These are phyloP conservation scores for Calonectria pauciramosa DNA, from an alignment of 2,329 filamentous ascomycete genomes.

Conservation along the genomic window DNA sequence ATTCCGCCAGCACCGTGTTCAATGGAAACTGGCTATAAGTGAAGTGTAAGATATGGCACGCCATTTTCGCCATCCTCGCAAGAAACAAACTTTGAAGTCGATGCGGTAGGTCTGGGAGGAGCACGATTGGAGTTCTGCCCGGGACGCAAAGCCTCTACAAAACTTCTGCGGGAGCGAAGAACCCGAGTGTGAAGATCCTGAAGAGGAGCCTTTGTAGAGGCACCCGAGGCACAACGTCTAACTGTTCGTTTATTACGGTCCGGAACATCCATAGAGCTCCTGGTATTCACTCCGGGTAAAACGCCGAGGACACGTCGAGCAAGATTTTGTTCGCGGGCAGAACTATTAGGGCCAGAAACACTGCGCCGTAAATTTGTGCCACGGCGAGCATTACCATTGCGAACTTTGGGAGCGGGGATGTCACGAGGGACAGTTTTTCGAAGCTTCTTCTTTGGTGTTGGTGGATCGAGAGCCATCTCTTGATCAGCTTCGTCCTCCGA, in stretches of 20 bases:
- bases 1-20: too few species aligned
- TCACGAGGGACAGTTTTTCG: conserved; percentile 65
- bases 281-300: conserved; percentile 37
- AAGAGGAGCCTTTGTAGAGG: conserved; percentile 26
- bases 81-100: conserved; percentile 58
- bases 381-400: conserved; percentile 45
- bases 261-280: conserved; percentile 33
- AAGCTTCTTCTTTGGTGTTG: conserved; percentile 62
- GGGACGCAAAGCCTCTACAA: conserved; percentile 53
- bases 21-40: conserved; percentile 33
- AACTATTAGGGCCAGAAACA: conserved; percentile 42
- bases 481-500: conserved; percentile 52
- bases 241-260: conserved; percentile 34
- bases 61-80: conserved; percentile 53
- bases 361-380: conserved; percentile 45
- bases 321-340: conserved; percentile 39
- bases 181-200: conserved; percentile 43
- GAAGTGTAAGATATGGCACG: conserved; percentile 48
- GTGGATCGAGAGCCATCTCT: conserved; percentile 33
- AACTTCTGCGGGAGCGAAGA: conserved; percentile 43
- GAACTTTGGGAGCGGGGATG: conserved; percentile 53
- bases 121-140: conserved; percentile 62
- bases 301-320: conserved; percentile 45
- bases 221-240: conserved; percentile 37
- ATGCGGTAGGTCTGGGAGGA: conserved; percentile 59